Evolutionary conservation across 495 filamentous ascomycete species (phyloP), one percentile per base, ranked within the genome.

Genomic region (Aspergillus cavernicola): DNA sequence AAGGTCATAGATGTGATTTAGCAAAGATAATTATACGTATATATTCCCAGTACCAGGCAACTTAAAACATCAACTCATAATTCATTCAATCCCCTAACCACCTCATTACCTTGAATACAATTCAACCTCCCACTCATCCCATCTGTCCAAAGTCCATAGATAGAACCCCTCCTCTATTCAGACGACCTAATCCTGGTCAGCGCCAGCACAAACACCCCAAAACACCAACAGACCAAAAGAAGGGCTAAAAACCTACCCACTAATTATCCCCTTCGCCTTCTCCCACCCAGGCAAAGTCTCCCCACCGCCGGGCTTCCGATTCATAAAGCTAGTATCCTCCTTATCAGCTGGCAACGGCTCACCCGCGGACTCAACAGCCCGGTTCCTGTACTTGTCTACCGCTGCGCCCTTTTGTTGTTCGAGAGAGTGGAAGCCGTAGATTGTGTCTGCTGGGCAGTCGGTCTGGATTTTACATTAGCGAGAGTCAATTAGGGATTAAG

Each of bases 271-370:
- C 57, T 67, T 66, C 24, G 50, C 31, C 41, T 47, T 47, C 32
- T 38, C 24, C 68, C 66, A 72, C 1, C 72, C 73, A 36, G 69
- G 66, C 52, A 66, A 62, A 9, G 66, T 67, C 26, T 65, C 60
- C 19, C 61, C 47, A 12, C 52, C 58, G 9, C 73, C 72, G 6
- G 73, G 66, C 43, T 65, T 69, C 19, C 46, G 50, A 0, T 50
- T 35, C 68, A 67, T 69, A 47, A 74, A 75, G 22, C 56, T 67
- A 45, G 68, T 66, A 48, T 75, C 72, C 49, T 77, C 69, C 13
- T 29, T 61, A 6, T 61, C 55, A 46, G 65, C 67, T 13, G 60
- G 66, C 9, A 57, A 55, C 8, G 62, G 56, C 1, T 53, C 42
- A 15, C 49, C 57, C 9, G 37, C 60, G 12, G 42, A 59, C 1